Base-by-base conservation (phyloP, 768 basidiomycete genomes). In the Lactifluus pinguis region DNA sequence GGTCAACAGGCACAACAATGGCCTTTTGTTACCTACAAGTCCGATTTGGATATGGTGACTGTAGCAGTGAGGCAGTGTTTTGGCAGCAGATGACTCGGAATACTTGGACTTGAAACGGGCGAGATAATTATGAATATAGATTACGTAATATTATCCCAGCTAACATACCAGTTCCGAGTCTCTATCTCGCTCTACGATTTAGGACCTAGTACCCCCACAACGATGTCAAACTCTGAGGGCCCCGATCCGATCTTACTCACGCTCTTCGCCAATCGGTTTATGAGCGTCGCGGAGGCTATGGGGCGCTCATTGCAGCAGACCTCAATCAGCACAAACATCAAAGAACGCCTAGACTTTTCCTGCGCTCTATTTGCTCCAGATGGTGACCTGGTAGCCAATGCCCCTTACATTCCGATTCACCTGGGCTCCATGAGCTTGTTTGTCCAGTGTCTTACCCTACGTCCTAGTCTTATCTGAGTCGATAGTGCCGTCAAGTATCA, bases 271-370 rank as follows among this genome's bases (percentile, higher is more conserved):
- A 95, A 97, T 69, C 88, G 95, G 48, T 95, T 98, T 76, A 98
- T 98, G 95, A 90, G 90, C 67, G 91, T 98, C 19, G 93, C 93
- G 9, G 93, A 95, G 70, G 93, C 93, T 10, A 97, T 95, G 93
- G 94, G 93, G 10, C 79, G 89, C 52, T 89, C 89, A 0, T 76
- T 95, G 25, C 91, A 89, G 71, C 89, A 95, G 71, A 95, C 93
- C 0, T 85, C 92, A 3, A 94, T 94, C 68, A 86, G 87, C 69
- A 94, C 92, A 15, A 95, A 98, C 69, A 95, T 95, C 79, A 95
- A 95, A 74, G 95, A 97, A 72, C 82, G 95, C 3, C 82, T 97
- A 49, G 95, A 97, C 73, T 97, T 91, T 71, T 92, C 89, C 10
- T 98, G 95, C 73, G 95, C 95, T 2, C 76, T 98, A 41, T 98